Evolutionary conservation across 768 basidiomycete genomes (phyloP).

Genomic region (Vararia minispora): DNA sequence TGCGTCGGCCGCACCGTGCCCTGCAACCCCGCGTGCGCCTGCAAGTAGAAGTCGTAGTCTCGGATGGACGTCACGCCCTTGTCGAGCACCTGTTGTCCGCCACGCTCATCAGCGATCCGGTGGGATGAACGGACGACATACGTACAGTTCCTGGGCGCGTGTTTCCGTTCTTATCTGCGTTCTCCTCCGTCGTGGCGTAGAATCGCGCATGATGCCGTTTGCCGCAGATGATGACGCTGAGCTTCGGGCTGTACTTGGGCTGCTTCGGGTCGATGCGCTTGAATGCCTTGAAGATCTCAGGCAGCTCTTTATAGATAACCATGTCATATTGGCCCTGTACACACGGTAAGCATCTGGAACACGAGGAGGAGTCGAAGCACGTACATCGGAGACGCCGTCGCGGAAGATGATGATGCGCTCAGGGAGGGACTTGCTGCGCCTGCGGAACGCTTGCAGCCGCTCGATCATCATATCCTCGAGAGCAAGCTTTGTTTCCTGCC

Average conservation of each 20-base stretch:
- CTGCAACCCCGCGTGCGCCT: slow-evolving; percentile 68
- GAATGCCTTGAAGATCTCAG: slow-evolving; percentile 52
- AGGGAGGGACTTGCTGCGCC: slow-evolving; percentile 40
- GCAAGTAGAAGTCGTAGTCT: slow-evolving; percentile 23
- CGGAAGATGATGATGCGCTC: slow-evolving; percentile 63
- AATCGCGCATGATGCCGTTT: slow-evolving; percentile 58
- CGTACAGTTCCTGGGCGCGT: slow-evolving; percentile 69
- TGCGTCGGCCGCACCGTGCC: slow-evolving; percentile 66
- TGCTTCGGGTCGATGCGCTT: slow-evolving; percentile 32
- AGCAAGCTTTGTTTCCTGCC: background rate
- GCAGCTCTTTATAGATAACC: slow-evolving; percentile 50
- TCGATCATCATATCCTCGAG: slow-evolving; percentile 61
- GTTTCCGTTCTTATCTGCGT: slow-evolving; percentile 60
- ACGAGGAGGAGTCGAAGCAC: slow-evolving; percentile 17
- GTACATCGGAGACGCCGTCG: slow-evolving; percentile 74
- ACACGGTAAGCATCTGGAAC: background rate
- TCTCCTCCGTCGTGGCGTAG: slow-evolving; percentile 38
- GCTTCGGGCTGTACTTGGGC: slow-evolving; percentile 42
- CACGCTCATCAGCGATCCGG: too few relatives aligned
- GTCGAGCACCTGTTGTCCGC: too few relatives aligned
- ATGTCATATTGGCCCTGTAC: slow-evolving; percentile 61
- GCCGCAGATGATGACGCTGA: slow-evolving; percentile 75
- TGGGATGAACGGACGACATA: too few relatives aligned
- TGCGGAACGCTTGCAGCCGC: slow-evolving; percentile 45
- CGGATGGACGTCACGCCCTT: slow-evolving; percentile 51